Evolutionary conservation across 768 basidiomycete genomes (phyloP), one percentile per base, ranked within the genome.

Genomic region (Termitomyces sp.): DNA sequence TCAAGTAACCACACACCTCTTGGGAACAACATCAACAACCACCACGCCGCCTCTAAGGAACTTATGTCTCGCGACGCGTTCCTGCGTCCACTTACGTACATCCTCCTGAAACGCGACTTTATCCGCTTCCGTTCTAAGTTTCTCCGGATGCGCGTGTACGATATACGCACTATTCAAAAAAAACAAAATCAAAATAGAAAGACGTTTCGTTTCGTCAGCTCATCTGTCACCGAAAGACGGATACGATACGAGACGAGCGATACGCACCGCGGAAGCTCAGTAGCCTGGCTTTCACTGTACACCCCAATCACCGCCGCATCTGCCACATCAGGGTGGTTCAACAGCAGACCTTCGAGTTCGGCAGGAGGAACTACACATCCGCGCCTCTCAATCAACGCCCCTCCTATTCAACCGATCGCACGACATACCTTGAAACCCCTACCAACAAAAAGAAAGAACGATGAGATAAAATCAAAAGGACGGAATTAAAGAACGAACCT

Each of bases 221-320:
- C 27, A 4, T 27, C 27, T 27, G 27, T 27, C 27, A 27, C 27
- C 27, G 27, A 27, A 15, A 39, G 37, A 45, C 1, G 7, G 15
- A 42, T 6, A 7, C 4, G 9, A 18, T 11, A 1, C 1, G 18
- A 13, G 6, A 3, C 37, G 9, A 6, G 16, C 15, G 16, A 42
- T 47, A 55, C 76, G 44, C 24, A 86, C 85, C 89, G 81, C 1
- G 93, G 94, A 3, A 93, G 76, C 71, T 96, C 94, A 0, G 94
- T 92, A 2, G 86, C 88, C 63, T 92, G 83, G 54, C 79, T 78
- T 5, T 77, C 77, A 61, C 78, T 81, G 2, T 86, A 77, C 2
- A 95, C 73, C 1, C 93, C 91, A 56, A 95, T 87, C 24, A 96
- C 93, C 11, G 86, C 93, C 0, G 79, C 81, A 65, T 97, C 94